Evolutionary conservation across 208 protist species (phyloP), one percentile per base, ranked within the genome.

Genomic region (Tritrichomonas foetus): DNA sequence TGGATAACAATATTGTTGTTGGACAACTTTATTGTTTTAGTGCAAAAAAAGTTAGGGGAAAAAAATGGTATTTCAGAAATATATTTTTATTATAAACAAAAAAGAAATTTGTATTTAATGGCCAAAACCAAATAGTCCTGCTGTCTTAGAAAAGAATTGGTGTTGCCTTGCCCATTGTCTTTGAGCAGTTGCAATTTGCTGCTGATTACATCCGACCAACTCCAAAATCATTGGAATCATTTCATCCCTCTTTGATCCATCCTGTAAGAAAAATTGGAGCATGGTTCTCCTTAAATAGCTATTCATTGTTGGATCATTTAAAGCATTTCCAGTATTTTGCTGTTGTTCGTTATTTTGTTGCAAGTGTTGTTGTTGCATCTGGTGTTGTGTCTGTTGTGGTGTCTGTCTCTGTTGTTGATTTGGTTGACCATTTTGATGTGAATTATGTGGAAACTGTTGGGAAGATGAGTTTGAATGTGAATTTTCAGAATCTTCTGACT

Each of bases 201-300:
- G 41, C 11, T 47, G 0, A 44, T 25, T 61, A 36, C 78, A 89
- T 1, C 78, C 78, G 0, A 89, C 78, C 3, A 89, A 30, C 16
- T 89, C 78, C 9, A 89, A 57, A 39, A 89, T 89, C 78, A 89
- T 89, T 57, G 78, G 78, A n/a, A 89, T 89, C 27, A 89, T 20
- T 61, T 25, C 25, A 27, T 89, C 78, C 33, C 47, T 47, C 30
- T 89, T 89, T 39, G 20, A 41, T 33, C 41, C 78, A 57, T 89
- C 78, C 16, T 89, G 78, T 33, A 89, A 57, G 47, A 89, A 89
- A 36, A 89, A 89, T 27, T 89, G 78, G 11, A 89, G 30, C 47
- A 89, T 39, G 2, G 78, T 39, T 36, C 78, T 89, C 30, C 44
- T 89, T 0, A 89, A 36, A 57, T 89, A 89, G 14, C 16, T 57